These are phyloP conservation scores for Phytophthora pisi DNA, from an alignment of 352 stramenopile species.

Conservation along the genomic window DNA sequence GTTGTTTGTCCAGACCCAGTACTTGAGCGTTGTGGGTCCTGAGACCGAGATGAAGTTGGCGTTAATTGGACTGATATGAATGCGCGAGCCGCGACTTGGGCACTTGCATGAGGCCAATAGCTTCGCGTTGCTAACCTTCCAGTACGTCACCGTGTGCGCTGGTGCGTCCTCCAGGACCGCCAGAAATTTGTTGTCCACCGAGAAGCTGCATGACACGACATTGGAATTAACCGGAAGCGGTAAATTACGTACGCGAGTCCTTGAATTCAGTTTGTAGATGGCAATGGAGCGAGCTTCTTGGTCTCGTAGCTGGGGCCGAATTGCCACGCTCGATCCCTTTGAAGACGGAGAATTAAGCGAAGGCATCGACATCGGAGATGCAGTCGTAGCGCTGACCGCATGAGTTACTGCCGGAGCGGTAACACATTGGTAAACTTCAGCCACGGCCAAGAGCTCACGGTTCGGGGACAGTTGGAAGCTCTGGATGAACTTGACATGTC, in stretches of 20 bases:
- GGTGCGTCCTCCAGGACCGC: constrained; percentile 74
- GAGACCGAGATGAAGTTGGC: constrained; percentile 78
- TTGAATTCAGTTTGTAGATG: constrained; percentile 66
- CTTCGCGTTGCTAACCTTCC: constrained; percentile 82
- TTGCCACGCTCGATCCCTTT: constrained; percentile 9
- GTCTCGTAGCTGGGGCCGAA: constrained; percentile 30
- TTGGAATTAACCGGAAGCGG: constrained; percentile 55
- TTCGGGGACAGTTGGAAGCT: constrained; percentile 76
- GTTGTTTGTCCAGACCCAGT: constrained; percentile 78
- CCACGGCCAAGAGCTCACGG: constrained; percentile 69
- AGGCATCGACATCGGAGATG: not conserved
- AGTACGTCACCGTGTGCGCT: constrained; percentile 76
- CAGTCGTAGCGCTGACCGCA: not conserved
- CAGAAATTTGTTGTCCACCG: constrained; percentile 78
- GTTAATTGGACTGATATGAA: constrained; percentile 76
- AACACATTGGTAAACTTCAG: constrained; percentile 52
- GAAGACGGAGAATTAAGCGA: constrained; percentile 4
- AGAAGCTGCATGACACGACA: constrained; percentile 75
- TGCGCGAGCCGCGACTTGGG: constrained; percentile 63
- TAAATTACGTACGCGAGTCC: constrained; percentile 51
- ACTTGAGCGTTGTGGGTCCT: constrained; percentile 76
- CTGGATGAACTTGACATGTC: constrained; percentile 55
- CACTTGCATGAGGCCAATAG: constrained; percentile 73
- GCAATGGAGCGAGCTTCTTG: constrained; percentile 57
- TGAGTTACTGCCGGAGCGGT: not conserved